Base-by-base conservation (phyloP, 225 moss, liverwort and hornwort species). In the Sphagnum tenellum region DNA sequence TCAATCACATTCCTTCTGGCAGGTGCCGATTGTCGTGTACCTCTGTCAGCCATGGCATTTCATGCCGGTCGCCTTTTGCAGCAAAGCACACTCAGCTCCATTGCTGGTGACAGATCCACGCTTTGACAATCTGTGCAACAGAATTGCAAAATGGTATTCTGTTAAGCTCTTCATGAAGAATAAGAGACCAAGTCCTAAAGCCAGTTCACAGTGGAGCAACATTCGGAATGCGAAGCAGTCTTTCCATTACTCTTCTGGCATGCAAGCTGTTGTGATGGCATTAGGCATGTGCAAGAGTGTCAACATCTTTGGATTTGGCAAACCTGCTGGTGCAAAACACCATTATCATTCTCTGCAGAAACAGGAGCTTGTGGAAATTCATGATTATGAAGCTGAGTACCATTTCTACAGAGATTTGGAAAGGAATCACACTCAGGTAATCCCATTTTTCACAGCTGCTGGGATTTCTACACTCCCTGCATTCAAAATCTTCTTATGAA, bases 241-340 rank as follows among this genome's bases (percentile, higher is more conserved):
- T 49, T 93, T 93, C 64, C 88, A 93, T 66, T 86, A 88, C 73
- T 89, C 93, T 44, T 88, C 93, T 2, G 93, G 92, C 48, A 70
- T 89, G 80, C 82, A 93, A 71, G 93, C 86, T 45, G 67, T 89
- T 47, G 69, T 89, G 70, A 66, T 89, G 57, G 88, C 86, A n/a
- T 55, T 86, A 4, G 92, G 82, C 45, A 68, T 93, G 4, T 88
- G 92, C 73, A 88, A 93, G n/a, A 63, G 67, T 10, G 89, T 89
- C 2, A 67, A 60, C 12, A 58, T 86, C 9, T 93, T 73, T 44
- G 92, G 89, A 9, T 93, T 89, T 51, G 88, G 88, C 5, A 89
- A 93, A 68, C 60, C 53, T 9, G 58, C 66, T 8, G 63, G 58
- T 3, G 59, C 74, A 12, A 89, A 89, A 65, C 93, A 89, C 53